Evolutionary conservation across 768 basidiomycete genomes (phyloP).

Genomic region (Amanita pallidorosea): DNA sequence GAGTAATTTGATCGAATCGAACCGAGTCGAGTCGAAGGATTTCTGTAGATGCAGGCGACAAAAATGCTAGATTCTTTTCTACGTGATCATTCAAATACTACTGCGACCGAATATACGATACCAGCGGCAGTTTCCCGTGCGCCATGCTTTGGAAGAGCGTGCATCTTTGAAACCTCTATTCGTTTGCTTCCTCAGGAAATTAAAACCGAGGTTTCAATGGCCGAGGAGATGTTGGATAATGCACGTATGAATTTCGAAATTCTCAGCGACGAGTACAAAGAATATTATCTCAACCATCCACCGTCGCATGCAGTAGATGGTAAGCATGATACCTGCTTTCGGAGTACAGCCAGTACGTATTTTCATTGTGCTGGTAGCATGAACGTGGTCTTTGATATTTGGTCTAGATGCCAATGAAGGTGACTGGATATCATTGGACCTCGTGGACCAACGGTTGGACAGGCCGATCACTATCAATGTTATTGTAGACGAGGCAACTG

Average conservation of each 20-base stretch:
- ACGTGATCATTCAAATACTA: not conserved
- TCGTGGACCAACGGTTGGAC: conserved; percentile 5
- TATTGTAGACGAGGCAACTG: conserved; percentile 15
- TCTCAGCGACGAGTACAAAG: conserved; percentile 22
- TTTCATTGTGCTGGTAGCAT: too few species aligned
- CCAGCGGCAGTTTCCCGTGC: conserved; percentile 16
- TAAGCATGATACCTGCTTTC: conserved; percentile 35
- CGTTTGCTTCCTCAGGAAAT: conserved; percentile 24
- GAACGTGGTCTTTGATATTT: not conserved
- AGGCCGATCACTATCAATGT: conserved; percentile 12
- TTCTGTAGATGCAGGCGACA: conserved; percentile 31
- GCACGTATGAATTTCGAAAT: conserved; percentile 22
- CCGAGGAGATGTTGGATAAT: conserved; percentile 30
- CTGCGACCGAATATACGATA: conserved; percentile 1
- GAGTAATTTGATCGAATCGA: conserved; percentile 13
- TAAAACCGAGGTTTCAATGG: conserved; percentile 13
- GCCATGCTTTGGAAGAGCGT: conserved; percentile 33
- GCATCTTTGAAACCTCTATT: conserved; percentile 44
- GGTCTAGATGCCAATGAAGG: conserved; percentile 16
- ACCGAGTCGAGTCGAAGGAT: not conserved
- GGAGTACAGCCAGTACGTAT: conserved; percentile 33
- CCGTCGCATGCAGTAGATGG: conserved; percentile 50
- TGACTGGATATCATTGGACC: conserved; percentile 20
- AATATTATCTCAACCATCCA: conserved; percentile 32
- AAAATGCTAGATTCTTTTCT: conserved; percentile 27